Evolutionary conservation across 2,329 filamentous ascomycete species (phyloP), one percentile per base, ranked within the genome.

Genomic region (Colletotrichum tofieldiae): DNA sequence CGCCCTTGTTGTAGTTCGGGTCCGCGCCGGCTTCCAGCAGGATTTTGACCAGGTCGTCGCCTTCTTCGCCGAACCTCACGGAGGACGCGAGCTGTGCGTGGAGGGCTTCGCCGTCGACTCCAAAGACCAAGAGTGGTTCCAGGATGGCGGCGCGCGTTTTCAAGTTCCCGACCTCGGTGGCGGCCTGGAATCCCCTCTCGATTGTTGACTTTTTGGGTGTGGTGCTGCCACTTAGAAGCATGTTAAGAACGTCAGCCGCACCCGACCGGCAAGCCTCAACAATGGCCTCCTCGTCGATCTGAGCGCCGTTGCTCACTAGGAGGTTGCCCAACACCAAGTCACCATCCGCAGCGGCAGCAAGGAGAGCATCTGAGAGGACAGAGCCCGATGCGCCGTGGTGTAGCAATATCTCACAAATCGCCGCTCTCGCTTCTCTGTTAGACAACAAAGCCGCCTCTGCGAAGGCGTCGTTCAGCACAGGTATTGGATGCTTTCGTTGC

Each of bases 251-350:
- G 5, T 86, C 84, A 0, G 83, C 78, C 0, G 85, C 84, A 0
- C 88, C 89, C 0, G 85, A 84, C 2, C 85, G 83, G 41, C 87
- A 89, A 0, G 89, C 88, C 73, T 88, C 86, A 1, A 90, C 81
- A 11, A 91, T 82, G 2, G 87, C 86, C 67, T 89, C 85, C 6
- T 88, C 88, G 35, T 86, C 84, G 3, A 87, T 83, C 55, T 81
- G 86, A 1, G 87, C 89, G 0, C 88, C 88, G 58, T 89, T 82
- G 11, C 83, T 79, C 62, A 90, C 84, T 9, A 91, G 81, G 1
- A 89, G 78, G 39, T 83, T 83, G 20, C 87, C 86, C 1, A 90
- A 83, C 9, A 82, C 79, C 11, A 89, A 71, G 72, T 91, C 89
- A 1, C 87, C 87, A 23, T 89, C 87, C 0, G 85, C 81, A 0